Evolutionary conservation across 805 yeast species (phyloP).

Genomic region (Metschnikowia gruessii): DNA sequence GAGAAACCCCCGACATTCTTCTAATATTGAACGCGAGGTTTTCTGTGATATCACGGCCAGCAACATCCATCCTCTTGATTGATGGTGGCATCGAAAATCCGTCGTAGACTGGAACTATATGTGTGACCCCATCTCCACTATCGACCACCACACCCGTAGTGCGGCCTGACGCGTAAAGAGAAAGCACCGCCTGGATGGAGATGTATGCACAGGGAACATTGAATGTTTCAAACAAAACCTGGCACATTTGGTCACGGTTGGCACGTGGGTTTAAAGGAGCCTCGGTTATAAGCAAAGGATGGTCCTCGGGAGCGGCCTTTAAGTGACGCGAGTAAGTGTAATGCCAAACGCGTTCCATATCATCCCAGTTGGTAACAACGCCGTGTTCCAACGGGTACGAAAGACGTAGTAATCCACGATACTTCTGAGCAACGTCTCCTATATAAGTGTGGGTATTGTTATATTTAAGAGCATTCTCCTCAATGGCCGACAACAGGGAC

Average conservation of each 20-base stretch:
- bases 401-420: slow-evolving; percentile 72
- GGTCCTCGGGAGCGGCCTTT: slow-evolving; percentile 65
- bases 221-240: slow-evolving; percentile 67
- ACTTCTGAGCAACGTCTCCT: slow-evolving; percentile 71
- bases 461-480: slow-evolving; percentile 17
- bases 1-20: slow-evolving; percentile 55
- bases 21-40: slow-evolving; percentile 67
- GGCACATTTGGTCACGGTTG: slow-evolving; percentile 61
- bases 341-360: slow-evolving; percentile 81
- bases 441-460: slow-evolving; percentile 53
- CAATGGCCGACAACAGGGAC: slow-evolving; percentile 23
- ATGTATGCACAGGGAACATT: slow-evolving; percentile 74
- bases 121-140: slow-evolving; percentile 91
- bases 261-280: slow-evolving; percentile 75
- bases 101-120: slow-evolving; percentile 83
- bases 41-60: slow-evolving; percentile 84
- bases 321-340: slow-evolving; percentile 58
- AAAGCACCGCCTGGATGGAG: slow-evolving; percentile 71
- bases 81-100: slow-evolving; percentile 80
- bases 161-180: slow-evolving; percentile 83
- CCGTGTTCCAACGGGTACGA: slow-evolving; percentile 80
- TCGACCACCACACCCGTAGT: slow-evolving; percentile 90
- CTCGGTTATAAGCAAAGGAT: slow-evolving; percentile 84
- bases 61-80: slow-evolving; percentile 71
- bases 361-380: slow-evolving; percentile 75